phyloP scores from a whole-genome alignment of 768 basidiomycete species.

The Tubosaeta sp. region DNA sequence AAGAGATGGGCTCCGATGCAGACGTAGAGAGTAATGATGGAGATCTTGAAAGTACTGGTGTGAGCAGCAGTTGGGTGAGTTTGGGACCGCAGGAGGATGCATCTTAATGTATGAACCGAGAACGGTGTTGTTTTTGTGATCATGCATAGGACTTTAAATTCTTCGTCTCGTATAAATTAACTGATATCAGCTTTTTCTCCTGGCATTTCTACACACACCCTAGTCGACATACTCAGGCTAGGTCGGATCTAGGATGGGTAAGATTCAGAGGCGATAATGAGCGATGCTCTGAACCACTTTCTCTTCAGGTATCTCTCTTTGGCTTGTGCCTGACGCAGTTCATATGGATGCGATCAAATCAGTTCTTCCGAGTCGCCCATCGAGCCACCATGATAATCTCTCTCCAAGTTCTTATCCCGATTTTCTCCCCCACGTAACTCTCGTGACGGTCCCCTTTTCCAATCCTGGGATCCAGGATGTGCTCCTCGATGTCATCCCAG shows the following conservation, averaged over 20 bases:
- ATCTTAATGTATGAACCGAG: neutral
- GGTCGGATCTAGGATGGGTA: constrained; percentile 17
- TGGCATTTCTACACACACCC: neutral
- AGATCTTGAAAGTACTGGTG: constrained; percentile 46
- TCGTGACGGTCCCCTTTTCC: constrained; percentile 40
- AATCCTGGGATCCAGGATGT: constrained; percentile 4
- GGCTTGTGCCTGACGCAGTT: constrained; percentile 59
- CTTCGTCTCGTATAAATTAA: constrained; percentile 9
- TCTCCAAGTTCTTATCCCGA: constrained; percentile 48
- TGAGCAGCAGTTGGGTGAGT: constrained; percentile 70
- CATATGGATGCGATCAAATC: constrained; percentile 42
- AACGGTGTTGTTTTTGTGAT: neutral
- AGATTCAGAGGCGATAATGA: neutral
- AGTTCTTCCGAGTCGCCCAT: constrained; percentile 42
- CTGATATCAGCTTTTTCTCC: neutral
- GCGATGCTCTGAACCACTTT: neutral
- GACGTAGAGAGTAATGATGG: constrained; percentile 65
- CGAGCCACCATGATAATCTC: constrained; percentile 8
- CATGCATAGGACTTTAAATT: neutral
- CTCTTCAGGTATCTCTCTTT: constrained; percentile 53
- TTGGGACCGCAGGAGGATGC: constrained; percentile 31
- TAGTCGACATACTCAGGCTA: no score
- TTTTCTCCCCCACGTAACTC: constrained; percentile 70
- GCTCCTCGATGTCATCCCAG: constrained; percentile 40
- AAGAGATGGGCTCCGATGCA: constrained; percentile 56